These are phyloP conservation scores for Magnaporthiopsis poae DNA, from an alignment of 2,329 filamentous ascomycete species.

Conservation along the genomic window DNA sequence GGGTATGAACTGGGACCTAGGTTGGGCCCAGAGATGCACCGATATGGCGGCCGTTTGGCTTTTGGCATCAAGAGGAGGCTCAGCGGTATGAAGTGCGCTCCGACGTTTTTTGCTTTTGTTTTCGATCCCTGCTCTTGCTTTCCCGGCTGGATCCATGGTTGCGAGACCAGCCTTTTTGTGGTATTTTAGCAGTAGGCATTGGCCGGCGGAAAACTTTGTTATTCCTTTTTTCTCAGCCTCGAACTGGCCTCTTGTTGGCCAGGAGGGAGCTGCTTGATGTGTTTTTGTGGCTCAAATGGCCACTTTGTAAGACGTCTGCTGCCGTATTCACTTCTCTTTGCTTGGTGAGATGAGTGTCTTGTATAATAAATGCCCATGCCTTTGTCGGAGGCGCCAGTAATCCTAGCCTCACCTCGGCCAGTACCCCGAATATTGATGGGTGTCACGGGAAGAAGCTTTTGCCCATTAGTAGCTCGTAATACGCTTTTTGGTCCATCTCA, in stretches of 20 bases:
- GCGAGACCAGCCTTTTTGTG: not conserved
- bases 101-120: not conserved
- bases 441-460: slow-evolving; percentile 14
- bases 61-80: not conserved
- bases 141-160: too few species aligned
- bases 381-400: not conserved
- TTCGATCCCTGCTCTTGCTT: not conserved
- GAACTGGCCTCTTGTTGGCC: not conserved
- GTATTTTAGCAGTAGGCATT: too few species aligned
- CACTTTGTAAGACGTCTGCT: not conserved
- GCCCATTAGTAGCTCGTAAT: slow-evolving; percentile 29
- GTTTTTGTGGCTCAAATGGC: not conserved
- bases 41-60: slow-evolving; percentile 2
- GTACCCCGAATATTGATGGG: not conserved
- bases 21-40: slow-evolving; percentile 10
- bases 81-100: not conserved
- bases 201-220: not conserved
- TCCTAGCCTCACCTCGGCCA: slow-evolving; percentile 7
- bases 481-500: slow-evolving; percentile 27
- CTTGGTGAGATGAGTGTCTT: not conserved
- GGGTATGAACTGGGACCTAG: slow-evolving; percentile 15
- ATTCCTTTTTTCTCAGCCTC: not conserved
- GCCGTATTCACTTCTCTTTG: not conserved
- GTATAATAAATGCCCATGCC: not conserved
- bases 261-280: not conserved